Conservation (phyloP, 202 grass and related monocot species). For the Musa balbisiana region DNA sequence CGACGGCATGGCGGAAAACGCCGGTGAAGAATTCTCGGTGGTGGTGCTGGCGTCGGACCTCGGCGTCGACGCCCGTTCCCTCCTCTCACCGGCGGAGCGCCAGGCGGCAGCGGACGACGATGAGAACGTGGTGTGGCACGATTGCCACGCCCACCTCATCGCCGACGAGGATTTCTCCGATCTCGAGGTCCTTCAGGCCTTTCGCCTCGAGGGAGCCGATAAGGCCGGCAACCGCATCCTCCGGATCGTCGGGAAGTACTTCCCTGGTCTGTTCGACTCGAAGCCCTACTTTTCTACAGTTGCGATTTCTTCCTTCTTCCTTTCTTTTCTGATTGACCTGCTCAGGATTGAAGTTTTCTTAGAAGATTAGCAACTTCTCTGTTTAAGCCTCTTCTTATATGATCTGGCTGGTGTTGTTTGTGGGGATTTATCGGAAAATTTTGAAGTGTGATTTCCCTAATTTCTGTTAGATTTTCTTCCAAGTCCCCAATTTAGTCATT, state of each 20-base stretch:
- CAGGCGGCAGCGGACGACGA: slow-evolving; percentile 5
- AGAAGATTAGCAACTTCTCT: too few species aligned
- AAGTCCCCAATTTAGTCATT: neutral
- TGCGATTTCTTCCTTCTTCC: neutral
- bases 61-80: slow-evolving; percentile 43
- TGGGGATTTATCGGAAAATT: too few species aligned
- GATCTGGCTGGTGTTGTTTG: too few species aligned
- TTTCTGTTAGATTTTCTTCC: neutral
- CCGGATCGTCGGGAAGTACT: slow-evolving; percentile 78
- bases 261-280: slow-evolving; percentile 40
- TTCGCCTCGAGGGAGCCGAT: slow-evolving; percentile 59
- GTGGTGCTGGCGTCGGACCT: slow-evolving; percentile 80
- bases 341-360: neutral
- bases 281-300: neutral
- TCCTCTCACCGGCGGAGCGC: slow-evolving; percentile 38
- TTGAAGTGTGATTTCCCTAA: neutral
- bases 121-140: slow-evolving; percentile 58
- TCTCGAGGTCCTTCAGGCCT: slow-evolving; percentile 77
- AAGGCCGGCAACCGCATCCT: slow-evolving; percentile 48
- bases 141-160: slow-evolving; percentile 45
- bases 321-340: neutral
- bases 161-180: slow-evolving; percentile 65
- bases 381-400: too few species aligned
- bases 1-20: neutral
- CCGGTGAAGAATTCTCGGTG: slow-evolving; percentile 58